Evolutionary conservation across 331 rosid genomes (phyloP), one percentile per base, ranked within the genome.

Genomic region (Acacia pycnantha): DNA sequence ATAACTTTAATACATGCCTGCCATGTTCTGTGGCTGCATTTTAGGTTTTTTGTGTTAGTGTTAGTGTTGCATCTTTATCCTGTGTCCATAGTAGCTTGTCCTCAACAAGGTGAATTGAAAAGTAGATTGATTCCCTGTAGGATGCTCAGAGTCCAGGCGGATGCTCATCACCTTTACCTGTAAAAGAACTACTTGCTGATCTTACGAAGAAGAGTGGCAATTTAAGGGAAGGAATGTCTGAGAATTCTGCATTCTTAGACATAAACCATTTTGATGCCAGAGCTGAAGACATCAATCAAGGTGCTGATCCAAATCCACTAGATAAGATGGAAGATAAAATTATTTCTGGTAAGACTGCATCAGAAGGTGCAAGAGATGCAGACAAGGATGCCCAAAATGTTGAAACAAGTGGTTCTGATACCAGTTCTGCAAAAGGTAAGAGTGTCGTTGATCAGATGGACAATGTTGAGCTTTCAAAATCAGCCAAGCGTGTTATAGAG

Each of bases 331-430:
- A 84, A 44, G 88, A 85, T 72, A 92, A 87, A 88, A 90, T 88
- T 65, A 76, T 82, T 64, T 82, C 88, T 69, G 82, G 79, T 48
- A 88, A 90, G 86, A 82, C 54, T 58, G 88, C 71, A 74, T 88
- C 89, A 62, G 90, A 84, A 72, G 87, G 90, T 81, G 84, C 89
- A 51, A 82, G 84, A 82, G 88, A 83, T 69, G 70, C 78, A 1
- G 91, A 89, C 12, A 88, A 87, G 90, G 97, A 93, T 78, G 82
- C 82, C 78, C 98, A 85, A 84, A 92, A 88, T 82, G 91, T 91
- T 82, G 99, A 95, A 84, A 92, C 98, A n/a, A 93, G 98, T 83
- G 97, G 97, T 77, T 95, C 97, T 79, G 98, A 93, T 86, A 83
- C 90, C 70, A 93, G 95, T 83, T 91, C 94, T 75, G 84, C 97